phyloP scores from a whole-genome alignment of 1,284 basidiomycete genomes.

The Trichosporon ovoides region DNA sequence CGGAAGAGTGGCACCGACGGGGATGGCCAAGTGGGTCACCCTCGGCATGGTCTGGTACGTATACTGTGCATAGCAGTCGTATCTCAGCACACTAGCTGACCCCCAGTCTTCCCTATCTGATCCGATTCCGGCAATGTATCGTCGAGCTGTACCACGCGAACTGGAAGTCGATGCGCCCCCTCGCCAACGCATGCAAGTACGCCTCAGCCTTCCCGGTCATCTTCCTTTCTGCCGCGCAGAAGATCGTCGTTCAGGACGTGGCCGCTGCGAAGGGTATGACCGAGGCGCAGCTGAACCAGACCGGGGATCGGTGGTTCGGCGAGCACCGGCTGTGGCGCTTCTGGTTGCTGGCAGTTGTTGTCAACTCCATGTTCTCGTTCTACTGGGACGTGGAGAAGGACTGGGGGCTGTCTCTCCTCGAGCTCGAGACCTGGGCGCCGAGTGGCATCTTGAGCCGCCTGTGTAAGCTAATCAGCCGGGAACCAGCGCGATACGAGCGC shows the following conservation, averaged over 20 bases:
- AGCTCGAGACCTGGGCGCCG: slow-evolving; percentile 47
- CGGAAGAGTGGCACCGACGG: slow-evolving; percentile 58
- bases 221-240: slow-evolving; percentile 80
- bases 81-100: not conserved
- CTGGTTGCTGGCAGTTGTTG: slow-evolving; percentile 75
- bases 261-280: slow-evolving; percentile 53
- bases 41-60: slow-evolving; percentile 80
- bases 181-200: slow-evolving; percentile 96
- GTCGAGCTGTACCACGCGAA: slow-evolving; percentile 70
- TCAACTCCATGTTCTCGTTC: slow-evolving; percentile 93
- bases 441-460: not conserved
- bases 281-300: slow-evolving; percentile 41
- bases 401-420: slow-evolving; percentile 84
- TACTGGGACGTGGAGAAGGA: slow-evolving; percentile 99
- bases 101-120: slow-evolving; percentile 75
- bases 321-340: slow-evolving; percentile 73
- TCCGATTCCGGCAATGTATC: slow-evolving; percentile 89
- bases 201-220: slow-evolving; percentile 97
- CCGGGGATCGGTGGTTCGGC: slow-evolving; percentile 61
- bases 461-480: not conserved
- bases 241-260: slow-evolving; percentile 60
- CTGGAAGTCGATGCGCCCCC: slow-evolving; percentile 63
- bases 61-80: not conserved
- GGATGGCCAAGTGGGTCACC: slow-evolving; percentile 65
- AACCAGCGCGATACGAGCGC: not conserved